Evolutionary conservation across 352 stramenopile genomes (phyloP), one percentile per base, ranked within the genome.

Genomic region (Pythium periplocum): DNA sequence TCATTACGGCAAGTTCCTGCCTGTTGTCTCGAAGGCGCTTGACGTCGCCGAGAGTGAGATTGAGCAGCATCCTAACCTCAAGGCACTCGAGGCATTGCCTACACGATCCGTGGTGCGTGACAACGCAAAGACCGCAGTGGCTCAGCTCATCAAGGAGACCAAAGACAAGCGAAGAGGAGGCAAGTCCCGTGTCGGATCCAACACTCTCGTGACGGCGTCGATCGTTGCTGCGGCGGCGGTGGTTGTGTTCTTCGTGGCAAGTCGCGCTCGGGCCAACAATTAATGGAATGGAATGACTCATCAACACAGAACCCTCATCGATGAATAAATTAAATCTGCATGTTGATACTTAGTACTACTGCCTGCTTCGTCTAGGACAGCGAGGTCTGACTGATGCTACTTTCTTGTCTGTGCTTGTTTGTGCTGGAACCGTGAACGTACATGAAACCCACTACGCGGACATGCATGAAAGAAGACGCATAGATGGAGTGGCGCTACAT

Each of bases 1-100:
- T 2, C 96, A 99, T 72, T 97, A 98, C 59, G 96, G 89, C 62
- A 99, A 99, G 76, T 99, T 99, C 64, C 70, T 97, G 50, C 93
- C 90, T 1, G 95, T 98, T 4, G 86, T 97, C 9, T 87, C 73
- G 5, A 77, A 87, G 62, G 95, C 95, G 9, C 83, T 98, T 32
- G 73, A 82, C 68, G 73, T 90, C 57, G 35, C 57, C 33, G 75
- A 89, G 64, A 42, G 57, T 6, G 69, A 86, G 45, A 76, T 93
- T 26, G 39, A 75, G 60, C 85, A 95, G 68, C 85, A 95, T 59
- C 62, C 67, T 50, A 75, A 87, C 54, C 69, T 95, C 31, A 79
- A 92, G 66, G 64, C 78, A 26, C 61, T 95, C 6, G 85, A 93
- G 67, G 66, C 53, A 7, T 66, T 92, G 10, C 73, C 85, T 1